phyloP scores from a whole-genome alignment of 1,284 basidiomycete species.

The Fomitopsis betulina region DNA sequence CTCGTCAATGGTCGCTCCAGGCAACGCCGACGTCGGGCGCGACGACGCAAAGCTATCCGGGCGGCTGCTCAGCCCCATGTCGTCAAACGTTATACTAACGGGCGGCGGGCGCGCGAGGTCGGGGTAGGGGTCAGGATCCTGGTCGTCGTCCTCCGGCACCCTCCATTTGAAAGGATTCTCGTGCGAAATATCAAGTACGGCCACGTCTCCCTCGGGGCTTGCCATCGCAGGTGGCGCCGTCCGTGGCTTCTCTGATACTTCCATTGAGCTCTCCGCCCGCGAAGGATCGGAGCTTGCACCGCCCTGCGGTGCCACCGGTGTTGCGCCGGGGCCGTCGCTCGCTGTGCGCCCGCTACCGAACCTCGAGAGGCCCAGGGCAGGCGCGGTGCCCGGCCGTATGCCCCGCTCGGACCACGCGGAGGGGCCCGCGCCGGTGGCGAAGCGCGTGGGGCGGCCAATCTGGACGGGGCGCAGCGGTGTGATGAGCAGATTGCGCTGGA shows the following conservation, averaged over 20 bases:
- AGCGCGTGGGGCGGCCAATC: neutral
- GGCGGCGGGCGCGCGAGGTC: neutral
- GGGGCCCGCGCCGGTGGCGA: neutral
- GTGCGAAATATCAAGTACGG: constrained; percentile 1
- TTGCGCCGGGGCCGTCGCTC: neutral
- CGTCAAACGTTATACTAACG: neutral
- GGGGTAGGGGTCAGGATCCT: neutral
- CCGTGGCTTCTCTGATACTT: neutral
- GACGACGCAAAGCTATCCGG: constrained; percentile 1
- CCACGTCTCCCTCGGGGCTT: neutral
- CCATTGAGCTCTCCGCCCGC: neutral
- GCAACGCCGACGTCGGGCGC: constrained; percentile 3
- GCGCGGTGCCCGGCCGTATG: neutral
- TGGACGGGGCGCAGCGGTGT: neutral
- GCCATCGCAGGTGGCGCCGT: neutral
- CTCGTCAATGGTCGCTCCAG: constrained; percentile 4
- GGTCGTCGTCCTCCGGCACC: neutral
- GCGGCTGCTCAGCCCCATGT: neutral
- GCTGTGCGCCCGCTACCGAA: neutral
- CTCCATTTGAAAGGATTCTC: neutral
- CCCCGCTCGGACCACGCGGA: neutral
- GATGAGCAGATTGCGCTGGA: neutral
- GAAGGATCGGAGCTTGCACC: neutral
- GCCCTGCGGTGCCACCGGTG: neutral
- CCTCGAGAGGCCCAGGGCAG: neutral